A percentile compares a stretch with the other conserved stretches of the same genome.
These are phyloP conservation scores for Beauveria asiatica DNA, from an alignment of 2,329 filamentous ascomycete genomes.

Conservation along the genomic window DNA sequence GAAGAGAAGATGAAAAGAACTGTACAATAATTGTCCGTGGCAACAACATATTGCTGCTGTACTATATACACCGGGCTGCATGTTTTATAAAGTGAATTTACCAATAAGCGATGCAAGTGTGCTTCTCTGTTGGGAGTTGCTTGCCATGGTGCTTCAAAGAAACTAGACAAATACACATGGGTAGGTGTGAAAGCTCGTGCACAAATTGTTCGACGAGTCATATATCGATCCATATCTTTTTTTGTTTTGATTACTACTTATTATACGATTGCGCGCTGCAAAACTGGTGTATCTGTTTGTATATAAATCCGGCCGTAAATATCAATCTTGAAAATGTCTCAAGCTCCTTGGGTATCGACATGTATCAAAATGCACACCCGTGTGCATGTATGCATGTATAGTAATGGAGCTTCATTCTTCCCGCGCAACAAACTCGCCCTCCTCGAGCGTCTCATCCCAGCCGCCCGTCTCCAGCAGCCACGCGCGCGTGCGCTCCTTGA, in stretches of 20 bases:
- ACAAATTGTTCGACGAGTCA: not conserved
- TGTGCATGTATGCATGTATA: not conserved
- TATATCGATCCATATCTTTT: not conserved
- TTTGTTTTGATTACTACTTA: not conserved
- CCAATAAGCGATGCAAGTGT: too few relatives aligned
- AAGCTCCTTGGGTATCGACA: conserved; percentile 23
- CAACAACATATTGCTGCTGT: not conserved
- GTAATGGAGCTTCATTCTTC: conserved; percentile 11
- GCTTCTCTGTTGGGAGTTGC: not conserved
- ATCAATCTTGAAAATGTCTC: not conserved
- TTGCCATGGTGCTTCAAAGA: too few relatives aligned
- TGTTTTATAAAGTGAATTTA: too few relatives aligned
- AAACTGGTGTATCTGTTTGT: not conserved
- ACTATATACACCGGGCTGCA: not conserved
- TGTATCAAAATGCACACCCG: not conserved
- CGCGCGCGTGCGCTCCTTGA: conserved; percentile 65
- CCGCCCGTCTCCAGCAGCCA: conserved; percentile 72
- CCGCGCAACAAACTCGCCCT: conserved; percentile 41
- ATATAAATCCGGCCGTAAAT: conserved; percentile 2
- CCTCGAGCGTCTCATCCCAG: conserved; percentile 72
- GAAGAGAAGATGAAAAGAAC: not conserved
- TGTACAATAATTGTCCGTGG: not conserved
- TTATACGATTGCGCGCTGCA: not conserved
- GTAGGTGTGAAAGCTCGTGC: not conserved
- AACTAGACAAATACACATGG: not conserved